phyloP scores from a whole-genome alignment of 306 rosid genomes.

The Quercus suber region DNA sequence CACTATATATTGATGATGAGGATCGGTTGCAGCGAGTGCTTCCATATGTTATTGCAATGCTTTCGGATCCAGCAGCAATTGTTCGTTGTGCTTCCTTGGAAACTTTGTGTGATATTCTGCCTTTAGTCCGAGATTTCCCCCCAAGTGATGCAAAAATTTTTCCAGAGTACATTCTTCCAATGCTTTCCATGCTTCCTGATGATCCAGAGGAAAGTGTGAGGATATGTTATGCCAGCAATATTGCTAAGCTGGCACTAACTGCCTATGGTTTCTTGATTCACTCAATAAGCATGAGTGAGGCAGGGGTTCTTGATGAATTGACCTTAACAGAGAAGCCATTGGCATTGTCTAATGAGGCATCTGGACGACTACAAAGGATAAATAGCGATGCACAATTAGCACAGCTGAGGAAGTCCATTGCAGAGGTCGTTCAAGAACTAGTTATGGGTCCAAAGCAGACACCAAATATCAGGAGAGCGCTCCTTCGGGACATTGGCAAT shows the following conservation, averaged over 20 bases:
- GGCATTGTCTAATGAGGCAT: conserved; percentile 49
- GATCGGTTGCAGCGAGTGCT: conserved; percentile 90
- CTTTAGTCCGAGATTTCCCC: conserved; percentile 89
- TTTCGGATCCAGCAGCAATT: conserved; percentile 87
- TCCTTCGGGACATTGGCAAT: conserved; percentile 87
- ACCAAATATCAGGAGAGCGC: conserved; percentile 95
- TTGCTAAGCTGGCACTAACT: conserved; percentile 87
- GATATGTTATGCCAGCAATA: conserved; percentile 93
- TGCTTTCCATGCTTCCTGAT: conserved; percentile 99
- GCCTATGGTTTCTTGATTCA: conserved; percentile 90
- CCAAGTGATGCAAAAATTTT: conserved; percentile 98
- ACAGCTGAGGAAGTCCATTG: conserved; percentile 88
- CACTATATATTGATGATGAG: conserved; percentile 89
- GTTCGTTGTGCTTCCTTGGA: conserved; percentile 97
- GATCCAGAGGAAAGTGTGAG: conserved; percentile 99
- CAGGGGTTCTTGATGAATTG: conserved; percentile 90
- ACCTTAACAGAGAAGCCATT: conserved; percentile 52
- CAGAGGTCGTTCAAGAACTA: conserved; percentile 97
- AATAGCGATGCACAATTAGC: conserved; percentile 69
- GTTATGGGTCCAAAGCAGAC: conserved; percentile 99
- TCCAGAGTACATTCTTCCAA: conserved; percentile 91
- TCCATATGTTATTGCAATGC: conserved; percentile 94
- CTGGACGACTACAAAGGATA: conserved; percentile 62
- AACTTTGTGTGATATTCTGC: conserved; percentile 87
- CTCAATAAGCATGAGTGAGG: conserved; percentile 94